Base-by-base conservation (phyloP, 306 rosid genomes). In the Trifolium subterraneum region DNA sequence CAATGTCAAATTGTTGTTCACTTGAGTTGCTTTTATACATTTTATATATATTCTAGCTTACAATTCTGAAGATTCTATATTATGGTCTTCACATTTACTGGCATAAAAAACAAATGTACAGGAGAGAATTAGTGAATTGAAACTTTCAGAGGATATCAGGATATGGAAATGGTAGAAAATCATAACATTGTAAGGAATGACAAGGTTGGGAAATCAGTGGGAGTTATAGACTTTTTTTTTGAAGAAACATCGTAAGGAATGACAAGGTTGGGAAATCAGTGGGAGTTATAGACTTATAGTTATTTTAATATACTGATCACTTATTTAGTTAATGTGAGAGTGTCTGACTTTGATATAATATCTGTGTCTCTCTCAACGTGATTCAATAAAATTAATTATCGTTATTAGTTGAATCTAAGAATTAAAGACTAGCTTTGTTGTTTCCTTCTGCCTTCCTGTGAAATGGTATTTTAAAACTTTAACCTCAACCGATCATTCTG, bases 91-190 rank as follows among this genome's bases (percentile, higher is more conserved):
- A 18, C 8, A 52, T 52, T 52, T 52, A 9, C 13, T 20, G 4
- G 29, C 60, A 52, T 10, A 22, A 8, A 52, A 52, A n/a, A 12
- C 68, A 38, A 60, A 60, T 60, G 68, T 62, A 42, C 22, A 52
- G 23, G 29, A 14, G 19, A 60, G 68, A 54, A 47, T 59, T 13
- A 38, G 35, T 33, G 33, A 29, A 64, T 36, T 38, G 76, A 66
- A 77, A 77, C 20, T 16, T 76, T 63, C 9, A n/a, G 20, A 51
- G 47, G 72, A 52, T 72, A 47, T 16, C 38, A 14, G 45, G 42
- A 66, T 10, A 72, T 60, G 54, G 16, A 29, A 31, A 73, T 8
- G 72, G 68, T 68, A 38, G 54, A 68, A 72, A 73, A 35, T 72
- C 16, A 51, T 51, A 23, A 41, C 47, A 19, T 64, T 41, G 12